phyloP scores from a whole-genome alignment of 106 monocot species.

The Allium fistulosum region DNA sequence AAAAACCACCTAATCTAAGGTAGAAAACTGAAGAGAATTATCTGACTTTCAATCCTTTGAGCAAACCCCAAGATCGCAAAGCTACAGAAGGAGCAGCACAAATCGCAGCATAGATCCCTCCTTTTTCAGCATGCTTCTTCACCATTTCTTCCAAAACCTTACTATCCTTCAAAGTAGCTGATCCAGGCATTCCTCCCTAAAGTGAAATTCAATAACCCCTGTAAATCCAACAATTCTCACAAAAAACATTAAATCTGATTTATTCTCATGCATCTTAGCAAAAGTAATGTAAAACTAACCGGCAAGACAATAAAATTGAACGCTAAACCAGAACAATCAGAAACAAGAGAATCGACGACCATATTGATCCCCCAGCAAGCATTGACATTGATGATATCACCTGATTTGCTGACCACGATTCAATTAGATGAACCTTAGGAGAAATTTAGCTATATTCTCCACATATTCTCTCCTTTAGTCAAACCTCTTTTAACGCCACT shows the following conservation, averaged over 20 bases:
- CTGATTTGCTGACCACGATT: no score
- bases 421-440: no score
- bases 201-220: neutral
- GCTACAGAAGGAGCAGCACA: slow-evolving; percentile 76
- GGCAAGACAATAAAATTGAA: slow-evolving; percentile 53
- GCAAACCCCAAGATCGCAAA: slow-evolving; percentile 83
- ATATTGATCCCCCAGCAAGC: slow-evolving; percentile 68
- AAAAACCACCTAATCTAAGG: no score
- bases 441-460: no score
- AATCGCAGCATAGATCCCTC: slow-evolving; percentile 67
- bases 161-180: slow-evolving; percentile 55
- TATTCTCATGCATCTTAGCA: no score
- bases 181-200: slow-evolving; percentile 78
- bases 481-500: no score
- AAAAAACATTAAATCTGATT: neutral
- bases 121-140: slow-evolving; percentile 54
- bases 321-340: slow-evolving; percentile 20
- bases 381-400: slow-evolving; percentile 32
- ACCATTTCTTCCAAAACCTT: slow-evolving; percentile 42
- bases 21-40: no score
- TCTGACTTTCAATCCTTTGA: slow-evolving; percentile 61
- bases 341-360: slow-evolving; percentile 67
- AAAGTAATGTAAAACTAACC: slow-evolving; percentile 2
- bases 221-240: neutral
- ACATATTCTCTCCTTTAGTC: no score